phyloP scores from a whole-genome alignment of 768 basidiomycete species.

The Panellus pusillus region DNA sequence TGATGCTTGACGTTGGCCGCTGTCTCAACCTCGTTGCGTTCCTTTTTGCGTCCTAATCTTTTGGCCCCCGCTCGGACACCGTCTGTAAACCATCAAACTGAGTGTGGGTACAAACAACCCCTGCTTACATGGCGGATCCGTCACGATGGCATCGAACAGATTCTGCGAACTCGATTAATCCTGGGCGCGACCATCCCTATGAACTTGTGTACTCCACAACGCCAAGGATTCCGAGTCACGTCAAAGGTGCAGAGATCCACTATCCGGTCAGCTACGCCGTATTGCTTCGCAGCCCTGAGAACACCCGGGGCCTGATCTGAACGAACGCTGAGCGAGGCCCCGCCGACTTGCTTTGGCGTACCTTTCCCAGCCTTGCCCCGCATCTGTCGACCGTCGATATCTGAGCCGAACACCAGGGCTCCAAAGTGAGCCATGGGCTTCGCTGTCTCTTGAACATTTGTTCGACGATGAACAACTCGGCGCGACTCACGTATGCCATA shows the following conservation, averaged over 20 bases:
- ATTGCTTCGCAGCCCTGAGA: slow-evolving; percentile 78
- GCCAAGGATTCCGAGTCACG: slow-evolving; percentile 86
- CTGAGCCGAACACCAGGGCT: slow-evolving; percentile 83
- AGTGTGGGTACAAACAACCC: neutral
- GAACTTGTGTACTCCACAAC: slow-evolving; percentile 59
- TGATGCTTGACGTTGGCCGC: slow-evolving; percentile 39
- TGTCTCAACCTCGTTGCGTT: slow-evolving; percentile 39
- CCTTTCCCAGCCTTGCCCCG: slow-evolving; percentile 95
- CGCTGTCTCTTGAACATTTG: neutral
- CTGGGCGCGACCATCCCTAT: neutral
- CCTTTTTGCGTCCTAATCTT: slow-evolving; percentile 67
- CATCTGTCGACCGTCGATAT: slow-evolving; percentile 98
- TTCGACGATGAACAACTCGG: neutral
- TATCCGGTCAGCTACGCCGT: slow-evolving; percentile 71
- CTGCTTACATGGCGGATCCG: slow-evolving; percentile 87
- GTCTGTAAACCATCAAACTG: slow-evolving; percentile 45
- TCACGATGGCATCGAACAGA: slow-evolving; percentile 91
- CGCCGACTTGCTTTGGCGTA: slow-evolving; percentile 26
- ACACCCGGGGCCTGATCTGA: slow-evolving; percentile 63
- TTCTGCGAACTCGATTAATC: slow-evolving; percentile 19
- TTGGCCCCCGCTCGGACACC: slow-evolving; percentile 91
- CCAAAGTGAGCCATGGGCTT: slow-evolving; percentile 90
- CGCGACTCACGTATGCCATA: slow-evolving; percentile 71
- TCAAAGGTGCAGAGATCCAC: slow-evolving; percentile 91
- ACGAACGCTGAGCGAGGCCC: neutral